Conservation (phyloP, 2,329 filamentous ascomycete species). For the Apiospora koreana region DNA sequence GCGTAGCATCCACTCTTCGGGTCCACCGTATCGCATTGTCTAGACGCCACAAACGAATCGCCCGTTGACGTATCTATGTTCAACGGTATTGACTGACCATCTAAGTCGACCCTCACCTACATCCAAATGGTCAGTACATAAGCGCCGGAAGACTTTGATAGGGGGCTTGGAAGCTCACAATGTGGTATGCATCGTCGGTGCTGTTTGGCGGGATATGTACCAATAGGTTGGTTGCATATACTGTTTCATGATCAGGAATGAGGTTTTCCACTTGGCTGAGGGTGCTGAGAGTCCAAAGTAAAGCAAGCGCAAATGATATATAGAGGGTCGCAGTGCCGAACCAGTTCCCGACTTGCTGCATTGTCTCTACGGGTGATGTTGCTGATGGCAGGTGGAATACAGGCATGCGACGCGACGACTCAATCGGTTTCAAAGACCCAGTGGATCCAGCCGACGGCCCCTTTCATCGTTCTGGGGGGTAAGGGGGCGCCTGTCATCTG, state of each 20-base stretch:
- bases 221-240: neutral
- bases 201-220: constrained; percentile 6
- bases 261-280: neutral
- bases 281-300: neutral
- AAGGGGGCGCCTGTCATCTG: neutral
- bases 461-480: neutral
- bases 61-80: neutral
- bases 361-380: neutral
- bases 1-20: constrained; percentile 11
- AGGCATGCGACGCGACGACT: neutral
- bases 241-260: neutral
- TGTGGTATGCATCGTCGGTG: constrained; percentile 2
- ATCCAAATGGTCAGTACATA: neutral
- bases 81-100: constrained; percentile 2
- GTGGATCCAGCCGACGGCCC: neutral
- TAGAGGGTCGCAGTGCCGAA: neutral
- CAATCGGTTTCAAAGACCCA: neutral
- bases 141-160: neutral
- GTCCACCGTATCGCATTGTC: neutral
- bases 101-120: neutral
- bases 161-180: neutral
- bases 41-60: constrained; percentile 8
- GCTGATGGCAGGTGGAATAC: neutral
- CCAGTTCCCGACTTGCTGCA: constrained; percentile 1
- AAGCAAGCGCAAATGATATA: neutral